A percentile compares a stretch with the other conserved stretches of the same genome.
Conservation (phyloP, 805 yeast genomes). For the Ogataea neopini region DNA sequence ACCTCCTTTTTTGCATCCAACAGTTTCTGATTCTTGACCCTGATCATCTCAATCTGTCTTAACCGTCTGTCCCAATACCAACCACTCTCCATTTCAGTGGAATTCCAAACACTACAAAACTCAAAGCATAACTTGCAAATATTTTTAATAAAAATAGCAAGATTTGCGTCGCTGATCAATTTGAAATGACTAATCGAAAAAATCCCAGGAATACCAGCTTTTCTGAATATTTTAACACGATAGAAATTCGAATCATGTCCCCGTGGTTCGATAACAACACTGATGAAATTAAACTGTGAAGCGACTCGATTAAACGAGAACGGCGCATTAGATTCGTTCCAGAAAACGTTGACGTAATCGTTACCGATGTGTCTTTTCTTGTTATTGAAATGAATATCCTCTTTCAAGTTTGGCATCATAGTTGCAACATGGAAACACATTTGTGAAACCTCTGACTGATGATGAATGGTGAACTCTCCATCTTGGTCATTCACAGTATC, state of each 20-base stretch:
- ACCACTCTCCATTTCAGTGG: conserved; percentile 55
- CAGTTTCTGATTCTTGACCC: conserved; percentile 13
- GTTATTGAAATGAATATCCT: conserved; percentile 46
- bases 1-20: background rate
- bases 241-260: conserved; percentile 37
- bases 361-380: conserved; percentile 89
- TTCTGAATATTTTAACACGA: conserved; percentile 63
- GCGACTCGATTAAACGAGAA: conserved; percentile 64
- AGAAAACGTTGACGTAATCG: conserved; percentile 76
- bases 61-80: conserved; percentile 80
- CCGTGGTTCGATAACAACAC: conserved; percentile 70
- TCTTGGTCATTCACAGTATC: conserved; percentile 69
- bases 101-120: conserved; percentile 76
- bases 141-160: conserved; percentile 67
- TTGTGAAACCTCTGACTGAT: conserved; percentile 72
- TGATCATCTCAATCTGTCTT: conserved; percentile 46
- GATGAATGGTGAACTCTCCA: conserved; percentile 73
- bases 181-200: conserved; percentile 78
- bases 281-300: conserved; percentile 82
- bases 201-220: conserved; percentile 72
- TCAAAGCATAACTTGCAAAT: conserved; percentile 64
- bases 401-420: conserved; percentile 62
- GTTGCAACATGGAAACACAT: conserved; percentile 79
- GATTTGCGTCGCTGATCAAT: conserved; percentile 56
- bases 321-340: conserved; percentile 69